Percentiles rank a stretch among this genome's conserved stretches.
Conservation (phyloP, 2,329 filamentous ascomycete species). For the Alternaria panax region DNA sequence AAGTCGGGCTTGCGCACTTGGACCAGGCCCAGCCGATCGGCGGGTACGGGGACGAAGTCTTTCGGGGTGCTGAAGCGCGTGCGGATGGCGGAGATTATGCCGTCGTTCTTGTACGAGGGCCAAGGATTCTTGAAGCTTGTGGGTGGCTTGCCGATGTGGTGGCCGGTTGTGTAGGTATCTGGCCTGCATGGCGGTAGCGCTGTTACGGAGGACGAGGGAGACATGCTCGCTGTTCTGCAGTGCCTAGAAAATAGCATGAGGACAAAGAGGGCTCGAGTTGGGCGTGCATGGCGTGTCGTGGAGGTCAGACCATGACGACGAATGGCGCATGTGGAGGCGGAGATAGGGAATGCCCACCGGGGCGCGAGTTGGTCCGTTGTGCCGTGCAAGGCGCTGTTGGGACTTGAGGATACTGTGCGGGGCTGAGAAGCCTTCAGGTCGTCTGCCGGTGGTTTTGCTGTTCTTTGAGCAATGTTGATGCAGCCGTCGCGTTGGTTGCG, state of each 20-base stretch:
- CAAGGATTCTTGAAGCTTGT: slow-evolving; percentile 60
- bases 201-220: slow-evolving; percentile 20
- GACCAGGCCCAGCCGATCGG: slow-evolving; percentile 52
- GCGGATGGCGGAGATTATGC: slow-evolving; percentile 40
- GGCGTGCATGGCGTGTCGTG: slow-evolving; percentile 14
- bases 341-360: slow-evolving; percentile 18
- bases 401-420: background rate
- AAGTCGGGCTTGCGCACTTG: slow-evolving; percentile 54
- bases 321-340: slow-evolving; percentile 10
- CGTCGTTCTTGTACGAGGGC: slow-evolving; percentile 51
- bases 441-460: background rate
- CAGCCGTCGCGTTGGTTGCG: background rate
- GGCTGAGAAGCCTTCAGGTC: background rate
- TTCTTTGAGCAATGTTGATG: background rate
- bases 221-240: slow-evolving; percentile 19
- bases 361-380: slow-evolving; percentile 4
- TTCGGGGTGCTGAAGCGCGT: slow-evolving; percentile 50
- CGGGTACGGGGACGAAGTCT: slow-evolving; percentile 58
- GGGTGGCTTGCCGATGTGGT: slow-evolving; percentile 55
- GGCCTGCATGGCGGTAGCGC: slow-evolving; percentile 31
- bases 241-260: slow-evolving; percentile 22
- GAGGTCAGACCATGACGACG: slow-evolving; percentile 20
- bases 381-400: background rate
- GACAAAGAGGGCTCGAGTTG: background rate
- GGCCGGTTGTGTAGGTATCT: slow-evolving; percentile 38